Base-by-base conservation (phyloP, 495 filamentous ascomycete species). In the Aspergillus cavernicola region DNA sequence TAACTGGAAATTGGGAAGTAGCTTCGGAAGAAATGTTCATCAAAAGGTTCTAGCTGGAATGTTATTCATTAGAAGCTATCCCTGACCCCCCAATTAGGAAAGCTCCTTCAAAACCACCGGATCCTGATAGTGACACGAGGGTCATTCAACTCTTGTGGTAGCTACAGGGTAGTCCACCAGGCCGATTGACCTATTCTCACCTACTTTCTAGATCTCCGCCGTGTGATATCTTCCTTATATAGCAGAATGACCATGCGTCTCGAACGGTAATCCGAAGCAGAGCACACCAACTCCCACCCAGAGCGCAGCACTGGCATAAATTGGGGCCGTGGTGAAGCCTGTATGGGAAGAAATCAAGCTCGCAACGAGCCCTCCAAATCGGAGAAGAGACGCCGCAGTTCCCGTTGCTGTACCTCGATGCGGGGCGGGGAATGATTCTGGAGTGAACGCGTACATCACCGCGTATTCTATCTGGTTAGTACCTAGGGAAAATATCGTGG, bases 401-500 rank as follows among this genome's bases (percentile, higher is more conserved):
- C 80, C 79, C 10, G 70, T 71, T 3, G 74, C 80, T 0, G 76
- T 81, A 12, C 78, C 78, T 35, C 80, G 64, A 35, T 80, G 76
- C 0, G 77, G 73, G 1, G 75, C 74, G 2, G 77, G 78, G 53
- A 81, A 82, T 8, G 72, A 79, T 59, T 82, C 79, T 0, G 79
- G 78, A 2, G 78, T 82, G 67, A 78, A 82, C 26, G 77, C 78
- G 53, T 81, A 82, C 57, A 82, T 71, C 5, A 82, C 70, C 11
- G 76, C 78, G 49, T 81, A 71, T 40, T 68, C 67, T 68, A 31
- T 23, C 29, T 22, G 4, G 11, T 40, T 40, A 38, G 18, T 9
- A n/a, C n/a, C 13, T 18, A n/a, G 9, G 9, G 10, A 18, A 37
- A 16, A 18, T 4, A 6, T 18, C n/a, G n/a, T n/a, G n/a, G n/a